Evolutionary conservation across 768 basidiomycete genomes (phyloP), one percentile per base, ranked within the genome.

Genomic region (Leucocoprinus leucothites): DNA sequence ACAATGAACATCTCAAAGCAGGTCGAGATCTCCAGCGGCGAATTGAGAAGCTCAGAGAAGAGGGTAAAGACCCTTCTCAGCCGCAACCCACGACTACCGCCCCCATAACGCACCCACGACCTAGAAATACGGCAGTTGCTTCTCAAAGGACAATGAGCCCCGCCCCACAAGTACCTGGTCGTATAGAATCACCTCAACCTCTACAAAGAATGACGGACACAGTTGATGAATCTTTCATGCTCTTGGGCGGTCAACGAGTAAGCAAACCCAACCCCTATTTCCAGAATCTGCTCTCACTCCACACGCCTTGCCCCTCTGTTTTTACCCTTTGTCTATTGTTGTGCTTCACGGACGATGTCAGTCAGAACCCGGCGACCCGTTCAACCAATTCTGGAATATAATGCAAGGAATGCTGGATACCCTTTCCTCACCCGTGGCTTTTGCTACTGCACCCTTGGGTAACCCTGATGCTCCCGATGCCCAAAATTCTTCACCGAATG

Each of bases 201-300:
- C 35, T 42, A 16, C 54, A 56, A 34, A 56, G 47, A 22, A 73
- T 81, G 75, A 68, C 73, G 53, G 78, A 87, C 57, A 81, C 85
- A 1, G 87, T 89, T 1, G 91, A 92, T 45, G 91, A 93, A 65
- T 93, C 91, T 0, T 94, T 93, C 63, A 91, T 94, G 91, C 76
- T 94, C 1, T 74, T 93, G 2, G 79, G 74, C 25, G 89, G 89
- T 16, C 90, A 91, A 66, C 79, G 84, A 61, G 88, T 90, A 63
- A 62, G 82, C 74, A 2, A 40, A 38, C 19, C 40, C 40, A 34
- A 22, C 51, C 41, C 47, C 57, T 38, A n/a, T 9, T 38, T 48
- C 14, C 44, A 28, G 41, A 45, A 51, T 41, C 56, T 41, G 40
- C 40, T 52, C 53, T 51, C 38, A 46, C 38, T 28, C 34, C 45